Base-by-base conservation (phyloP, 352 stramenopile species). In the Blastocystis sp. region DNA sequence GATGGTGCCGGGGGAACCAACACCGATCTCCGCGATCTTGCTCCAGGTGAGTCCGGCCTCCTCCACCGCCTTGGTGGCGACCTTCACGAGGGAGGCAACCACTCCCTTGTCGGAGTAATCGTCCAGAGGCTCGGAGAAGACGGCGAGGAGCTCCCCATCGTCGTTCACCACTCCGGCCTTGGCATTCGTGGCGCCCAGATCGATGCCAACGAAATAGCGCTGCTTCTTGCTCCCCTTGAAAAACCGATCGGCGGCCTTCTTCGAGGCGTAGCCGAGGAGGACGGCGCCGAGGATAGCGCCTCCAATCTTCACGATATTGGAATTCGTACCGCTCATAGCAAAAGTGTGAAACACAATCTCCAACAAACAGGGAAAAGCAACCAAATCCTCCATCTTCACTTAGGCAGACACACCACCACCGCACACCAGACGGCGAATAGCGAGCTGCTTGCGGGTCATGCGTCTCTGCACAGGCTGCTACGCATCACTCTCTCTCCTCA, bases 91-190 rank as follows among this genome's bases (percentile, higher is more conserved):
- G 14, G 71, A 64, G 9, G 11, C 62, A 5, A 81, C 71, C 9
- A 81, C 71, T 69, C 71, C 71, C 14, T 17, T 69, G 56, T 69
- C 71, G 38, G 71, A 74, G n/a, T 81, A 81, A 81, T 81, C 71
- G 11, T n/a, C 19, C 62, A 81, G 71, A 21, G 71, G 60, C n/a
- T 64, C 21, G 4, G 71, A 81, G 21, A n/a, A 11, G 11, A 21
- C n/a, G 10, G 71, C 41, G n/a, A 81, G 14, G 9, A 81, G 71
- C 38, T 69, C 71, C 19, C 71, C 71, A 21, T 81, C 52, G n/a
- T 69, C 71, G 4, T 69, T 81, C 28, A 81, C 71, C 11, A 81
- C 71, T 19, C 71, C 71, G 40, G 52, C 71, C 43, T 81, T 81
- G 7, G 71, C 71, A 38, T 81, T 81, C 9, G 71, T 81, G 0